Base-by-base conservation (phyloP, 2,329 filamentous ascomycete genomes). In the Fragosphaeria purpurea region DNA sequence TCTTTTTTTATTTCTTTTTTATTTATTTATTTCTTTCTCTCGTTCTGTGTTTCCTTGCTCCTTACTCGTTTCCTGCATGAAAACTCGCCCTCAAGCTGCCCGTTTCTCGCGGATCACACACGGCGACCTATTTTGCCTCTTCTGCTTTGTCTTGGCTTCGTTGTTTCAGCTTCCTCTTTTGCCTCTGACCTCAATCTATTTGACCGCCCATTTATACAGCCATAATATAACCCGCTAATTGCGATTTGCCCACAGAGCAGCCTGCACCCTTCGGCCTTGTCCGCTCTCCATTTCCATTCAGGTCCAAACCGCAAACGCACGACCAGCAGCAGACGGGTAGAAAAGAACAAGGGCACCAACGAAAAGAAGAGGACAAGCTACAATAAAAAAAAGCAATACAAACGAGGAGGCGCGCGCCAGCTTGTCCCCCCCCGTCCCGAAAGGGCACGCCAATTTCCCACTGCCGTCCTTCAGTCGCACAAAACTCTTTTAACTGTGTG, bases 41-140 rank as follows among this genome's bases (percentile, higher is more conserved):
- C 22, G 22, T 11, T 12, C 22, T 31, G 8, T 37, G 8, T 37
- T 32, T 13, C 33, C 45, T 40, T 12, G 37, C 37, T 13, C 35
- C 45, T 32, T 33, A 30, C 8, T n/a, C 13, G 13, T 41, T 9
- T 41, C 22, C 40, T 42, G 42, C 41, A 49, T 49, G n/a, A 44
- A 39, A 34, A 39, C 12, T 2, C 10, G 37, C 44, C 41, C 10
- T 34, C 7, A 22, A 44, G 30, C 22, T 42, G 34, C 30, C 35
- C 40, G 39, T 47, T 39, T 37, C 12, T 41, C 34, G 48, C 35
- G 46, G 48, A 52, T 54, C 53, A 54, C 35, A 52, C 53, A 50
- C 30, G 9, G 44, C 22, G 44, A 12, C 44, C 46, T 40, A 48
- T 55, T 53, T 53, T 55, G 45, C 50, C 50, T 35, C 30, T 42